These are phyloP conservation scores for Neurospora pannonica DNA, from an alignment of 495 filamentous ascomycete genomes.

Conservation along the genomic window DNA sequence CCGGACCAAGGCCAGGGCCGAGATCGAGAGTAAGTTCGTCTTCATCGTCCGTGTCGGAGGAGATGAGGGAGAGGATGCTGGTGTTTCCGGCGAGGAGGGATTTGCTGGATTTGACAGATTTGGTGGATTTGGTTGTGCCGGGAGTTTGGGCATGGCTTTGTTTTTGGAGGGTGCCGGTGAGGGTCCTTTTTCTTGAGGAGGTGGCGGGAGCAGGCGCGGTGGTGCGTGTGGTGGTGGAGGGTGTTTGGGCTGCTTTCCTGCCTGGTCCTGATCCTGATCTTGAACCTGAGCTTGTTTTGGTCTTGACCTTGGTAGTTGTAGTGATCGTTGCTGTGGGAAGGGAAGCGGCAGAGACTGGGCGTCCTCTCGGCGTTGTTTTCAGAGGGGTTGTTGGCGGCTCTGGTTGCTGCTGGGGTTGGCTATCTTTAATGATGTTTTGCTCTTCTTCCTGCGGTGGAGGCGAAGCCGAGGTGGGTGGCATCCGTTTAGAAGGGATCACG, in stretches of 20 bases:
- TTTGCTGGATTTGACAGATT: conserved; percentile 1
- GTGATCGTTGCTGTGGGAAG: neutral
- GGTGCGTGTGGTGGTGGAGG: neutral
- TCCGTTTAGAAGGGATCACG: neutral
- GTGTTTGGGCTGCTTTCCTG: neutral
- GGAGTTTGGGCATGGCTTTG: too few relatives aligned
- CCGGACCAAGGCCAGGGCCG: too few relatives aligned
- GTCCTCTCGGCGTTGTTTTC: neutral
- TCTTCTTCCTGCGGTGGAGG: neutral
- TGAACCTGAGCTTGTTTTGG: neutral
- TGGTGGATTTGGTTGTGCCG: conserved; percentile 1
- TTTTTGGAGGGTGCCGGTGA: too few relatives aligned
- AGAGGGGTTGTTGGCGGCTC: neutral
- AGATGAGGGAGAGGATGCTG: conserved; percentile 9
- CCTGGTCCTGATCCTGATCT: neutral
- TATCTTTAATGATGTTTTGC: neutral
- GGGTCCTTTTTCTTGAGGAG: neutral
- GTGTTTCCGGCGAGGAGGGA: conserved; percentile 14
- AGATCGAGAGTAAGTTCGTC: neutral
- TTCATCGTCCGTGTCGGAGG: neutral
- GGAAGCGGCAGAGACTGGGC: neutral
- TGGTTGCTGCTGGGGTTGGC: neutral
- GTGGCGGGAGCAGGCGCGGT: neutral
- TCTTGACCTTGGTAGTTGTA: neutral
- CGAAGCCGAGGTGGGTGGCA: neutral